Evolutionary conservation across 305 asterid species (phyloP).

Genomic region (Fraxinus baroniana): DNA sequence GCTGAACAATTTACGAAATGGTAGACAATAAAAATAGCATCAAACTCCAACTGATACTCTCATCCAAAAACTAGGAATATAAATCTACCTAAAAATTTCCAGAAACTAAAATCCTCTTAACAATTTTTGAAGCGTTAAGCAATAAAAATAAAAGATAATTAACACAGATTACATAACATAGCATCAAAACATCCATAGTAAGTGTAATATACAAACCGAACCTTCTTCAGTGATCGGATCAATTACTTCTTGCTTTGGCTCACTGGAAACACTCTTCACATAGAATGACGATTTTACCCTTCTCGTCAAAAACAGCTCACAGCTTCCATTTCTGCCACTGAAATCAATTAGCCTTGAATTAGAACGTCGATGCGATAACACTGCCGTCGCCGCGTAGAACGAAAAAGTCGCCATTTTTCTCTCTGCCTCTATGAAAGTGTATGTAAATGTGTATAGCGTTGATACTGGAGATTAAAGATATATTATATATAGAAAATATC

Average conservation of each 20-base stretch:
- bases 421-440: conserved; percentile 19
- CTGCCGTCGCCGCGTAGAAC: conserved; percentile 35
- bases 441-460: conserved; percentile 1
- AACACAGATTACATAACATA: background rate
- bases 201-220: background rate
- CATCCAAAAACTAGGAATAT: background rate
- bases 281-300: conserved; percentile 38
- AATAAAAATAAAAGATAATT: background rate
- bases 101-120: background rate
- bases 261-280: conserved; percentile 48
- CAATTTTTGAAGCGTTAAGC: background rate
- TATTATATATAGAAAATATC: background rate
- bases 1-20: background rate
- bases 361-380: conserved; percentile 34
- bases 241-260: conserved; percentile 38
- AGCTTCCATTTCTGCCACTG: conserved; percentile 35
- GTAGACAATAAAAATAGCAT: background rate
- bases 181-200: background rate
- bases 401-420: conserved; percentile 45
- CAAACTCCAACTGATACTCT: background rate
- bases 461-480: background rate
- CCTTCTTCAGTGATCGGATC: conserved; percentile 48
- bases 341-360: conserved; percentile 40
- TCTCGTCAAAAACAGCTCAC: conserved; percentile 29
- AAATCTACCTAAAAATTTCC: background rate